phyloP scores from a whole-genome alignment of 495 filamentous ascomycete genomes.

The Chaetomium fimeti region DNA sequence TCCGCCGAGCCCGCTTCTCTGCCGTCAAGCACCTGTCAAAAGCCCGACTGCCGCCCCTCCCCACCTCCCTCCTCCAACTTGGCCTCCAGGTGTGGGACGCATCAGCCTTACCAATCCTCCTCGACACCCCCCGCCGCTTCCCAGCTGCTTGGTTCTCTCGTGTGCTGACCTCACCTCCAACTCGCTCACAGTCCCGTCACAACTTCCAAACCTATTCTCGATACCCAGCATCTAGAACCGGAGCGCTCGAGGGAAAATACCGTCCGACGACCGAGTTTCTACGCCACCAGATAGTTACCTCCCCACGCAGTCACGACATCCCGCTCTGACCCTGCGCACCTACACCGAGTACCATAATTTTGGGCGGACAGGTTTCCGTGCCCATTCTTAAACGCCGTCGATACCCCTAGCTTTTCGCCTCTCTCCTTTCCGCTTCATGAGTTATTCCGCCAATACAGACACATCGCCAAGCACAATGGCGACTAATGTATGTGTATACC shows the following conservation, averaged over 20 bases:
- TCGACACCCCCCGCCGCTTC: slow-evolving; percentile 24
- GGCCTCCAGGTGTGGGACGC: slow-evolving; percentile 16
- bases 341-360: not conserved
- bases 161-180: slow-evolving; percentile 25
- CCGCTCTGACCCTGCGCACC: slow-evolving; percentile 12
- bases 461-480: slow-evolving; percentile 24
- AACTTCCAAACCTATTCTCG: slow-evolving; percentile 10
- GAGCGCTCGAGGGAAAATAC: not conserved
- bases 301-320: not conserved
- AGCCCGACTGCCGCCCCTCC: slow-evolving; percentile 12
- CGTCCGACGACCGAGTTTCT: not conserved
- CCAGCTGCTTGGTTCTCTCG: slow-evolving; percentile 19
- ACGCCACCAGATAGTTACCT: not conserved
- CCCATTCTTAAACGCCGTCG: slow-evolving; percentile 9
- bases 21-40: slow-evolving; percentile 6
- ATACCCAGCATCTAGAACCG: slow-evolving; percentile 18
- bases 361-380: slow-evolving; percentile 23
- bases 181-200: slow-evolving; percentile 5
- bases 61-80: slow-evolving; percentile 13
- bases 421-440: not conserved
- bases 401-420: not conserved
- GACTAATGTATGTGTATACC: slow-evolving; percentile 22
- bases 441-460: slow-evolving; percentile 11
- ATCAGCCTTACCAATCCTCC: slow-evolving; percentile 40
- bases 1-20: slow-evolving; percentile 13